Base-by-base conservation (phyloP, 2,329 filamentous ascomycete genomes). In the Nemania bipapillata region DNA sequence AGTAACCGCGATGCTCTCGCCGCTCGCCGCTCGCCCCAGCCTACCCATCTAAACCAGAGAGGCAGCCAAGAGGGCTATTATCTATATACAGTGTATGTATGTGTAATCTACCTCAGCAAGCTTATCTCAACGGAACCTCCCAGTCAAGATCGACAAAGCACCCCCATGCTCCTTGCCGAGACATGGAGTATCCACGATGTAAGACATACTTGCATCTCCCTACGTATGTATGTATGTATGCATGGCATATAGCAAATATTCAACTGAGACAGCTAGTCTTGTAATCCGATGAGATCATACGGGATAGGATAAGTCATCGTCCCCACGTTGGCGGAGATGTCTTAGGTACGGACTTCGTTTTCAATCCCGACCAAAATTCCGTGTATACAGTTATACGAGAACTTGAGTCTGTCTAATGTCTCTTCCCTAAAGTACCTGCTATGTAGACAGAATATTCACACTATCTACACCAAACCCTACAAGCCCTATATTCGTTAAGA, bases 31-130 rank as follows among this genome's bases (percentile, higher is more conserved):
- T n/a, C n/a, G n/a, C 22, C 11, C 24, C 26, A 15, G 6, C 6
- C 28, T 20, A 40, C 12, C 12, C 52, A 35, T 9, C 3, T 37
- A 47, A 32, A 32, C 9, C 12, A 42, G 22, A 40, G 65, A 67
- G 65, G 65, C 59, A 67, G 22, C 65, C 65, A 37, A 55, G 54
- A 42, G 28, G 15, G 35, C 54, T 30, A 28, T 17, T 26, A 35
- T n/a, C n/a, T n/a, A n/a, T n/a, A n/a, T n/a, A n/a, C n/a, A n/a
- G n/a, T n/a, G n/a, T n/a, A n/a, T n/a, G n/a, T n/a, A n/a, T n/a
- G n/a, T n/a, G n/a, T n/a, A n/a, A 4, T 32, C 4, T 32, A 32
- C 30, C 30, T 32, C n/a, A 9, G 30, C 30, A 4, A 9, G 30
- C 37, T 24, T 42, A 53, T 15, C 40, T n/a, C 17, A 45, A n/a